phyloP scores from a whole-genome alignment of 129 eudicot genomes.

The Flaveria bidentis region DNA sequence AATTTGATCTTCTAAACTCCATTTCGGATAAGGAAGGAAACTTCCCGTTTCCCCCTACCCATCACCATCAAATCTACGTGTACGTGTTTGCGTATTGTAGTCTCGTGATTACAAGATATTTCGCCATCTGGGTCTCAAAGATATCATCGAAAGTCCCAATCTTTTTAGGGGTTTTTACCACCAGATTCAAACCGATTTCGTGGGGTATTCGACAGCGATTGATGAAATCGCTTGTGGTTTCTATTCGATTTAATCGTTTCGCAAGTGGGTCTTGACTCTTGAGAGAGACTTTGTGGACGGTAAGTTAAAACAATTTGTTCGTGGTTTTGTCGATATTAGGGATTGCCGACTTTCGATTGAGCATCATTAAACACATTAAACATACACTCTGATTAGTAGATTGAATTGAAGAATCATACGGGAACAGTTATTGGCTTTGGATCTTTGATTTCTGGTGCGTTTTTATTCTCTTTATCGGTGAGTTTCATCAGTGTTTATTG shows the following conservation, averaged over 20 bases:
- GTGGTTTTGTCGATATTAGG: slow-evolving; percentile 10
- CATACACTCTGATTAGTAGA: background rate
- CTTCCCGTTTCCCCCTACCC: background rate
- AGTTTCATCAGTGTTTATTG: background rate
- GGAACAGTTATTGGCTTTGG: slow-evolving; percentile 9
- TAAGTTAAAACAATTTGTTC: slow-evolving; percentile 28
- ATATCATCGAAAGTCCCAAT: too few relatives aligned
- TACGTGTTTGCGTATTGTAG: slow-evolving; percentile 14
- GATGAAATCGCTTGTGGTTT: slow-evolving; percentile 17
- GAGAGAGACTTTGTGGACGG: background rate
- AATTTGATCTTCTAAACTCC: too few relatives aligned
- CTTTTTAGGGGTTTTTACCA: slow-evolving; percentile 17
- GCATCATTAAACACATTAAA: background rate
- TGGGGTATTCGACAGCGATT: slow-evolving; percentile 28
- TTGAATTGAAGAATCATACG: background rate
- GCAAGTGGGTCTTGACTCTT: slow-evolving; percentile 8
- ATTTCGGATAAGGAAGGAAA: slow-evolving; percentile 33
- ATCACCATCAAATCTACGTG: slow-evolving; percentile 40
- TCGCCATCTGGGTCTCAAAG: slow-evolving; percentile 1
- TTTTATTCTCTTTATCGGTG: background rate
- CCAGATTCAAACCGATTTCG: slow-evolving; percentile 16
- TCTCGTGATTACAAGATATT: slow-evolving; percentile 16
- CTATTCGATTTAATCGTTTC: slow-evolving; percentile 15
- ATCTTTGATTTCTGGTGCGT: slow-evolving; percentile 34
- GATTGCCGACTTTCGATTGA: slow-evolving; percentile 5